Conservation (phyloP, 2,329 filamentous ascomycete species). For the Trichoderma afroharzianum region DNA sequence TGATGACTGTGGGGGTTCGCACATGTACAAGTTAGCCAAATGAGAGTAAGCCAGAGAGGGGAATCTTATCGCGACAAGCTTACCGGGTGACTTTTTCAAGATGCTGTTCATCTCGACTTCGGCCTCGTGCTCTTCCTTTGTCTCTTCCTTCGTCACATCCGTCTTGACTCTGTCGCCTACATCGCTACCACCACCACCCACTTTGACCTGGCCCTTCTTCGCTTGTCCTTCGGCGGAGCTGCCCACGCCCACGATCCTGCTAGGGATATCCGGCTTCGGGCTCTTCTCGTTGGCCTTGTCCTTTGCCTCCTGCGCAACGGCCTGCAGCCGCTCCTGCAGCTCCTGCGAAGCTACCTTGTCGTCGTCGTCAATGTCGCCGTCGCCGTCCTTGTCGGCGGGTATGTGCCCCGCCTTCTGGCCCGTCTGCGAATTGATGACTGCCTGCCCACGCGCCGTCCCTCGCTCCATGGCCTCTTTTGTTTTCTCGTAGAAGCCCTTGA, state of each 20-base stretch:
- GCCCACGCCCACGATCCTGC: slow-evolving; percentile 56
- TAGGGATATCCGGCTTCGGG: slow-evolving; percentile 56
- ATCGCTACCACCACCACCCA: slow-evolving; percentile 54
- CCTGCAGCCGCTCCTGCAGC: slow-evolving; percentile 61
- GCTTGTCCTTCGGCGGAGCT: slow-evolving; percentile 53
- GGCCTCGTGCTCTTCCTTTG: slow-evolving; percentile 59
- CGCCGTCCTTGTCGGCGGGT: slow-evolving; percentile 48
- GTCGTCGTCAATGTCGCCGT: slow-evolving; percentile 55
- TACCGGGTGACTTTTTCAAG: slow-evolving; percentile 80
- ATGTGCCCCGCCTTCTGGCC: slow-evolving; percentile 38
- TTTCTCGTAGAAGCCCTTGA: slow-evolving; percentile 58
- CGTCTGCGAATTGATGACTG: slow-evolving; percentile 40
- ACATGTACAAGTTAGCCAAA: slow-evolving; percentile 1
- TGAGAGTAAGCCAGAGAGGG: not conserved
- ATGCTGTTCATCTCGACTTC: slow-evolving; percentile 73
- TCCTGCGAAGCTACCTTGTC: slow-evolving; percentile 47
- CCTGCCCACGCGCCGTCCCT: slow-evolving; percentile 31
- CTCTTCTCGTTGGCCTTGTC: slow-evolving; percentile 65
- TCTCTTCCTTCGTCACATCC: slow-evolving; percentile 44
- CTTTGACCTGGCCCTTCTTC: slow-evolving; percentile 31
- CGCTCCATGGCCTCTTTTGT: slow-evolving; percentile 54
- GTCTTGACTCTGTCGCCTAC: slow-evolving; percentile 62
- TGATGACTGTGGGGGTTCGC: slow-evolving; percentile 73
- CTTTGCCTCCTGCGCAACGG: slow-evolving; percentile 66
- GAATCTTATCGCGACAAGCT: slow-evolving; percentile 28